Evolutionary conservation across 2,329 filamentous ascomycete species (phyloP).

Genomic region (Colletotrichum sp.): DNA sequence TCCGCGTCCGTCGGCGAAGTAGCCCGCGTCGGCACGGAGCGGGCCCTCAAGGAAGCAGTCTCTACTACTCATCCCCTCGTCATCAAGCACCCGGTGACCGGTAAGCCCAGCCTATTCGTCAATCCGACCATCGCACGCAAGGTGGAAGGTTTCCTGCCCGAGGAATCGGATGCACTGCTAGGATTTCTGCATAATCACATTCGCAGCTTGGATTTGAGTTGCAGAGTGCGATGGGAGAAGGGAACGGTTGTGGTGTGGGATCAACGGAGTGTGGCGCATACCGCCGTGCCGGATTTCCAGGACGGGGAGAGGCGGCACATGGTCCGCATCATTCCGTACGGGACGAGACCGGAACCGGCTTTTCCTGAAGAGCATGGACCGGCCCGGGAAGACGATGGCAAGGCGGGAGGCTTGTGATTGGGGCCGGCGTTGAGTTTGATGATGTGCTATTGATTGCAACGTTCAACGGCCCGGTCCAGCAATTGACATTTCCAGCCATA

Average conservation of each 20-base stretch:
- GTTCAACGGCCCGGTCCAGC: neutral
- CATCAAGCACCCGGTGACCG: conserved; percentile 31
- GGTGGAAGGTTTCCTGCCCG: conserved; percentile 30
- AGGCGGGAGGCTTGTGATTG: neutral
- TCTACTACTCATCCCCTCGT: conserved; percentile 30
- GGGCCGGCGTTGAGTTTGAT: neutral
- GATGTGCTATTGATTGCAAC: neutral
- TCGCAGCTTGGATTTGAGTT: conserved; percentile 32
- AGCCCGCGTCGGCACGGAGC: conserved; percentile 27
- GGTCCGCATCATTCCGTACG: conserved; percentile 33
- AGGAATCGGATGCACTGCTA: conserved; percentile 30
- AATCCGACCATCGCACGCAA: conserved; percentile 32
- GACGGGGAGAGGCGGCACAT: conserved; percentile 33
- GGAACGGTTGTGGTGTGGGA: conserved; percentile 34
- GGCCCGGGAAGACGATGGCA: neutral
- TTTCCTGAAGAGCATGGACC: neutral
- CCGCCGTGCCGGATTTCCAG: conserved; percentile 31
- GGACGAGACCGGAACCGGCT: conserved; percentile 23
- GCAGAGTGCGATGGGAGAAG: conserved; percentile 31
- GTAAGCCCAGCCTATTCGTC: conserved; percentile 28
- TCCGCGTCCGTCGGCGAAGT: conserved; percentile 34
- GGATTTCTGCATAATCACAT: conserved; percentile 32
- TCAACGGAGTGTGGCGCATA: conserved; percentile 28
- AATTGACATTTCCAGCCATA: neutral
- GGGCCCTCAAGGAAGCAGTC: conserved; percentile 30